Evolutionary conservation across 1,139 yeast genomes (phyloP).

Genomic region (Sugiyamaella sp.): DNA sequence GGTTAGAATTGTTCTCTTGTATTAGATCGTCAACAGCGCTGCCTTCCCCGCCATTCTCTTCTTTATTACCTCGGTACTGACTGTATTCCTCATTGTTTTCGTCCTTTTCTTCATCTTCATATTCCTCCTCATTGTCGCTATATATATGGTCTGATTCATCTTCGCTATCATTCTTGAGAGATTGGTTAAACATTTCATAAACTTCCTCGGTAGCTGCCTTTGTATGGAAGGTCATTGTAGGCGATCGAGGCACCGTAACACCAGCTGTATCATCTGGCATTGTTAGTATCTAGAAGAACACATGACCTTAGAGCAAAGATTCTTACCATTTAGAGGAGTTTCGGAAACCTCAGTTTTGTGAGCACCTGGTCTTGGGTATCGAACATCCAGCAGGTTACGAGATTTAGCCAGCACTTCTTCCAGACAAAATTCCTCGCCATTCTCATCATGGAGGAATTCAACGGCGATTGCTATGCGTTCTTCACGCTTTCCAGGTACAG

Average conservation of each 20-base stretch:
- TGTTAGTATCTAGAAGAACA: conserved; percentile 17
- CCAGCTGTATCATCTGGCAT: conserved; percentile 28
- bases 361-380: conserved; percentile 25
- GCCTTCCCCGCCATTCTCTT: conserved; percentile 12
- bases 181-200: conserved; percentile 73
- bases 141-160: conserved; percentile 26
- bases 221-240: conserved; percentile 79
- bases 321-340: conserved; percentile 34
- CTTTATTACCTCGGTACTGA: conserved; percentile 17
- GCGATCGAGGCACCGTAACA: conserved; percentile 43
- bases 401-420: conserved; percentile 62
- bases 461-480: conserved; percentile 60
- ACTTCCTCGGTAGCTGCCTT: conserved; percentile 78
- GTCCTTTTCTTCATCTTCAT: conserved; percentile 44
- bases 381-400: conserved; percentile 39
- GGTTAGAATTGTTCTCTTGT: conserved; percentile 4
- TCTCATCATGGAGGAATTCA: conserved; percentile 49
- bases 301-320: neutral
- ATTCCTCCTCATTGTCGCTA: conserved; percentile 34
- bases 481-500: conserved; percentile 48
- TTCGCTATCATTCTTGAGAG: conserved; percentile 43
- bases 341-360: conserved; percentile 24
- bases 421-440: conserved; percentile 58
- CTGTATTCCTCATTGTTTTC: conserved; percentile 22
- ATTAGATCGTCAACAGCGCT: conserved; percentile 10